Evolutionary conservation across 2,329 filamentous ascomycete genomes (phyloP).

Genomic region (Sporothrix curviconia): DNA sequence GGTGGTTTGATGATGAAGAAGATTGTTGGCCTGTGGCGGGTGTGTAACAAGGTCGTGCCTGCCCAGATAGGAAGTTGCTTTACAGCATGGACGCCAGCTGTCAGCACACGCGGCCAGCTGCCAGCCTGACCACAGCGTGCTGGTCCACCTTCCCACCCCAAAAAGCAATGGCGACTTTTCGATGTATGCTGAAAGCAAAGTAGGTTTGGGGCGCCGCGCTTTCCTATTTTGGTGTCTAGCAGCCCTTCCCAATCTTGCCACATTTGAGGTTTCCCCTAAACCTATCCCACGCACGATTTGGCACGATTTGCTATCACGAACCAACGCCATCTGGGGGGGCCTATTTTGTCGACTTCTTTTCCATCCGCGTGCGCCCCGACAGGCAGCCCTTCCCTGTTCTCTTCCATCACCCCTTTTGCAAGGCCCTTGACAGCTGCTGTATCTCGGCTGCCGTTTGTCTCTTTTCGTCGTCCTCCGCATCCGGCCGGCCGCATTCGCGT

Average conservation of each 20-base stretch:
- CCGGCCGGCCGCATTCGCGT: conserved; percentile 13
- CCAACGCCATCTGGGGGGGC: background rate
- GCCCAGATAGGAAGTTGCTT: no score
- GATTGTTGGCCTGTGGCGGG: no score
- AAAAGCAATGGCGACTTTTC: no score
- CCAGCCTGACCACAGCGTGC: no score
- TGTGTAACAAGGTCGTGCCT: no score
- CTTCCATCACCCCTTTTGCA: background rate
- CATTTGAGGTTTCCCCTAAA: conserved; percentile 10
- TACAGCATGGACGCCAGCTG: no score
- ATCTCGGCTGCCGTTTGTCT: background rate
- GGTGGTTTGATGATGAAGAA: no score
- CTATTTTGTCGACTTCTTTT: background rate
- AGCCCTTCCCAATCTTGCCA: conserved; percentile 12
- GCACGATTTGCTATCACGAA: conserved; percentile 7
- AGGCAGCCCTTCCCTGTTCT: background rate
- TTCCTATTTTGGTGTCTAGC: no score
- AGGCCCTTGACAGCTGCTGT: background rate
- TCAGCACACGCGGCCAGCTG: no score
- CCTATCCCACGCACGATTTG: no score
- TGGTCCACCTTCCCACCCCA: conserved; percentile 4
- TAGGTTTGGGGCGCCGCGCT: no score
- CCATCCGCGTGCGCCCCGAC: conserved; percentile 4
- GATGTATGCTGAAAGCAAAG: no score
- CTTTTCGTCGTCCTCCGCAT: background rate